phyloP scores from a whole-genome alignment of 2,329 filamentous ascomycete genomes.

The Fusarium sp. region DNA sequence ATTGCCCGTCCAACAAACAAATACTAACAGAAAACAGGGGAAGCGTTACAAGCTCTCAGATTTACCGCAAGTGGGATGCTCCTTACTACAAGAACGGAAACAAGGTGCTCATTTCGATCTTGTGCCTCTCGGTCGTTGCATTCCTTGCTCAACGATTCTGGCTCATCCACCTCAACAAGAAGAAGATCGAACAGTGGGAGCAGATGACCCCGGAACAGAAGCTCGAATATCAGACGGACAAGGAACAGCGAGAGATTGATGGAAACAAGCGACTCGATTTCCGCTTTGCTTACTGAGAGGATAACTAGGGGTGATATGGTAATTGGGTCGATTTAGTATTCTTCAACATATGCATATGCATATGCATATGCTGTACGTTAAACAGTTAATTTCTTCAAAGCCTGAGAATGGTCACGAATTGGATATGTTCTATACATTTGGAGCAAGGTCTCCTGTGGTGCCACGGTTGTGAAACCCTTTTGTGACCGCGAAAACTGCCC shows the following conservation, averaged over 20 bases:
- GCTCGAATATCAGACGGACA: conserved; percentile 58
- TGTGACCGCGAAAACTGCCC: background rate
- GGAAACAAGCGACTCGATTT: conserved; percentile 65
- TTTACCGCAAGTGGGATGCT: conserved; percentile 63
- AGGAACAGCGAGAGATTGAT: conserved; percentile 57
- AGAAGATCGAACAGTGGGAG: conserved; percentile 61
- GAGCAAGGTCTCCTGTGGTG: background rate
- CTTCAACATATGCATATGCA: background rate
- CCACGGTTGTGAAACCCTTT: background rate
- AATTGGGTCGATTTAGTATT: background rate
- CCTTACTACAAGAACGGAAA: conserved; percentile 70
- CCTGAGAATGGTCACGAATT: background rate
- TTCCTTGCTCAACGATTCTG: conserved; percentile 63
- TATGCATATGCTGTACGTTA: background rate
- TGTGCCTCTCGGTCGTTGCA: conserved; percentile 59
- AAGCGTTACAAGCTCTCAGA: conserved; percentile 56
- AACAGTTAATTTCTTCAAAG: background rate
- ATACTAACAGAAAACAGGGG: conserved; percentile 46
- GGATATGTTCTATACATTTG: background rate
- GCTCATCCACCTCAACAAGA: conserved; percentile 59
- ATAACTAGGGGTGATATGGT: background rate
- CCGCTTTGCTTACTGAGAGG: conserved; percentile 57
- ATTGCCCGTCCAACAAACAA: accelerated
- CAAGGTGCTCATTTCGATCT: conserved; percentile 65
- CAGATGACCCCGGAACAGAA: conserved; percentile 59